These are phyloP conservation scores for Trichoderma sp. DNA, from an alignment of 2,329 filamentous ascomycete species.

Conservation along the genomic window DNA sequence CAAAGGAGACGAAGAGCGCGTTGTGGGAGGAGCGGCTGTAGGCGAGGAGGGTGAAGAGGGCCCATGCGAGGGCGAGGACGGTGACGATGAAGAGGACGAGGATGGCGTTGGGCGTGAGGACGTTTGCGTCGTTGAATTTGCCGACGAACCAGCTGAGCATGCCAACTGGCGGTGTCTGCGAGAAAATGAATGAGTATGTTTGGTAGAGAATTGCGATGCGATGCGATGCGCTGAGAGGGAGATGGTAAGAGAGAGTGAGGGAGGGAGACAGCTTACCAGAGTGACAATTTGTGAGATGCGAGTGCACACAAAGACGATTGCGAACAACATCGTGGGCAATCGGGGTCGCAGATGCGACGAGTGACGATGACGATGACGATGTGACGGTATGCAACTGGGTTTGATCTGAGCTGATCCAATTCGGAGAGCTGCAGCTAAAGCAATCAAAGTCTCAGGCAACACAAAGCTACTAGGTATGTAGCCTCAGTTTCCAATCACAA, in stretches of 20 bases:
- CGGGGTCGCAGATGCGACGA: conserved; percentile 5
- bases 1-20: conserved; percentile 58
- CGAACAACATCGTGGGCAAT: conserved; percentile 56
- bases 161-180: conserved; percentile 64
- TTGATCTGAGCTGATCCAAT: not conserved
- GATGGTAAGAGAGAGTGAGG: not conserved
- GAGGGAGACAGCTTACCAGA: conserved; percentile 47
- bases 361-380: not conserved
- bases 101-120: conserved; percentile 60
- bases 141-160: conserved; percentile 67
- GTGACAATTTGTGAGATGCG: conserved; percentile 62
- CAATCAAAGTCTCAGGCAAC: not conserved
- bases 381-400: not conserved
- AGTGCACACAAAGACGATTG: conserved; percentile 61
- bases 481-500: not conserved
- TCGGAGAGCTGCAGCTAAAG: not conserved
- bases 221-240: not conserved
- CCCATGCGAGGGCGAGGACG: conserved; percentile 62
- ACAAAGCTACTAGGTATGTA: not conserved
- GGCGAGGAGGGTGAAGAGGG: conserved; percentile 62
- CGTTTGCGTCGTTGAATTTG: conserved; percentile 55
- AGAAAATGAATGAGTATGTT: not conserved
- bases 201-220: not conserved
- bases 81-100: conserved; percentile 67
- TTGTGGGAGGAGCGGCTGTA: conserved; percentile 63